Conservation (phyloP, 371 early-diverging fungal species). For the Rhizopus stolonifer region DNA sequence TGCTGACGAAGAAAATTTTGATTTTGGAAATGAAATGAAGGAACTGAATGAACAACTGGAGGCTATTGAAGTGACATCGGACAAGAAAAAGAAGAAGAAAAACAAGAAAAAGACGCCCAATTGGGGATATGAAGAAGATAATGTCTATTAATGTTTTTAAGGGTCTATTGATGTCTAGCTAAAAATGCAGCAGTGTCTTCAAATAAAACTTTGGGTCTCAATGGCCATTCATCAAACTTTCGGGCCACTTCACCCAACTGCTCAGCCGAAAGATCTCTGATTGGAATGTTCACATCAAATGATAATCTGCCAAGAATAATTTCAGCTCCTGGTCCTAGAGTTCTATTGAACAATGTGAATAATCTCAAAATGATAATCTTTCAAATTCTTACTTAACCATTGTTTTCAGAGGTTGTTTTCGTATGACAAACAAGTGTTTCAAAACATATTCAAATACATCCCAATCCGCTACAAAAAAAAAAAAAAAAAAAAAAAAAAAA, state of each 20-base stretch:
- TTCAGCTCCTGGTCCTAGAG: slow-evolving; percentile 64
- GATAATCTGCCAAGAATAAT: slow-evolving; percentile 55
- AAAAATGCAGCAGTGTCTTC: slow-evolving; percentile 1
- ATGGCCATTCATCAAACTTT: slow-evolving; percentile 65
- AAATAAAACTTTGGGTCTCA: slow-evolving; percentile 49
- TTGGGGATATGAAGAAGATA: slow-evolving; percentile 29
- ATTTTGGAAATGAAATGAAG: slow-evolving; percentile 26
- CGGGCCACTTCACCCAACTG: slow-evolving; percentile 58
- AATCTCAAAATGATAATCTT: neutral
- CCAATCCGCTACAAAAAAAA: slow-evolving; percentile 42
- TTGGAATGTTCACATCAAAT: slow-evolving; percentile 44
- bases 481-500: no score
- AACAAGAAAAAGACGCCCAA: slow-evolving; percentile 25
- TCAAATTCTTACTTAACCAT: slow-evolving; percentile 53
- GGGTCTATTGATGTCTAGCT: slow-evolving; percentile 36
- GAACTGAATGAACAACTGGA: slow-evolving; percentile 9
- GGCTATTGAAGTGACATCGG: slow-evolving; percentile 8
- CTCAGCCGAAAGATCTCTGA: slow-evolving; percentile 52
- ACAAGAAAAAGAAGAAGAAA: slow-evolving; percentile 30
- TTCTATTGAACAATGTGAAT: slow-evolving; percentile 21
- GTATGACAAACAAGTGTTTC: slow-evolving; percentile 55
- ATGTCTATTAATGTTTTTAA: no score
- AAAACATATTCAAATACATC: slow-evolving; percentile 61
- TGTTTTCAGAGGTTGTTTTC: slow-evolving; percentile 39
- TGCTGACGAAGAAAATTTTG: slow-evolving; percentile 53